Base-by-base conservation (phyloP, 2,329 filamentous ascomycete species). In the Scedosporium boydii region DNA sequence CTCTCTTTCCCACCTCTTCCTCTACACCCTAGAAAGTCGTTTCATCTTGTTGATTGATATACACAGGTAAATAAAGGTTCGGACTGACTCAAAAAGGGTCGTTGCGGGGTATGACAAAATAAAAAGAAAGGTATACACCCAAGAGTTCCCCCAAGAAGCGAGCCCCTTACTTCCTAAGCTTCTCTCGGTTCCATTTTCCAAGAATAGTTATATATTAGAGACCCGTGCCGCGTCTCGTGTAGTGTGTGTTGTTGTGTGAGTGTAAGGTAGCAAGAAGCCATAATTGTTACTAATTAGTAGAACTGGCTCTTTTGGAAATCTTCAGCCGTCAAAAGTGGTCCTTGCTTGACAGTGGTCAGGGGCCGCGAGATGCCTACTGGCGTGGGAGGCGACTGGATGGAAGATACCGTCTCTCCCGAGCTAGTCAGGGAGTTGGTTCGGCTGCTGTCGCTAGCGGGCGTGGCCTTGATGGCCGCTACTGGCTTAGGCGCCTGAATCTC, bases 221-320 rank as follows among this genome's bases (percentile, higher is more conserved):
- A 58, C 26, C 27, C 38, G 16, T 48, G 9, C n/a, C 34, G 34
- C 10, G 34, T 38, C 57, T 57, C 23, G 84, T 18, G 81, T 38
- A 10, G 2, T 38, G 34, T 38, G 12, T 38, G 10, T 12, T 38
- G 34, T 38, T 38, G 34, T 38, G 34, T 38, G 34, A 10, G 34
- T 38, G 10, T 38, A 14, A 38, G 34, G 34, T 38, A 12, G 34
- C 34, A 38, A 38, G 34, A 38, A 38, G 34, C 34, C 34, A 38
- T 38, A 12, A 10, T 38, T 12, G 12, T 9, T 38, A 38, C 34
- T 4, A 38, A 38, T 82, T 55, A 55, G 72, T 84, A 83, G 67
- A 85, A 85, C 60, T 83, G 80, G 59, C 81, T 80, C 69, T 83
- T 81, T 69, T 84, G 81, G 73, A 85, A 84, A 66, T 78, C 80